Evolutionary conservation across 495 filamentous ascomycete species (phyloP).

Genomic region (Penicillium cinerascens): DNA sequence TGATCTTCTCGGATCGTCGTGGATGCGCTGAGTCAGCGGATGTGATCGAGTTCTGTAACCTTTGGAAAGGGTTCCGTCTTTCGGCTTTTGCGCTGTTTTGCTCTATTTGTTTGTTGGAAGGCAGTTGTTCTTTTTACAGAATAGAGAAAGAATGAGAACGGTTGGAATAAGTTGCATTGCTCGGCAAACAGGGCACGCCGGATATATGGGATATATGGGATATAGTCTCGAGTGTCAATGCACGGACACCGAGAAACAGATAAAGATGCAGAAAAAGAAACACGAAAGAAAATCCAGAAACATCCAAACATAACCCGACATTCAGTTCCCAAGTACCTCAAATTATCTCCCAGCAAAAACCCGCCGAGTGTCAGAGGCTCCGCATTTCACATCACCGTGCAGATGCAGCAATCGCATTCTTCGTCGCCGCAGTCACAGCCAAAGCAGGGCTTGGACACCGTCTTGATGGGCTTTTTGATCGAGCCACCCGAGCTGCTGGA

Average conservation of each 20-base stretch:
- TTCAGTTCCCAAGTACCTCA: neutral
- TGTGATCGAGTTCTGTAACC: neutral
- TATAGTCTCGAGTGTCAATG: neutral
- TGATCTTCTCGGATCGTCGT: neutral
- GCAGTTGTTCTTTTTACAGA: neutral
- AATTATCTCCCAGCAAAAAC: neutral
- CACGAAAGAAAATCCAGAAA: neutral
- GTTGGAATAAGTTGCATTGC: neutral
- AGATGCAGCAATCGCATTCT: conserved; percentile 45
- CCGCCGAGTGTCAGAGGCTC: neutral
- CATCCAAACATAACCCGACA: neutral
- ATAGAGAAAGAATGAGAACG: neutral
- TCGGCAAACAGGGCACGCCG: neutral
- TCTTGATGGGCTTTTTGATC: conserved; percentile 41
- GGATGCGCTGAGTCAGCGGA: conserved; percentile 17
- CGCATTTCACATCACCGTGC: conserved; percentile 39
- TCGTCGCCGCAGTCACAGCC: conserved; percentile 45
- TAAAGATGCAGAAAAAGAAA: neutral
- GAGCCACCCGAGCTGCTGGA: conserved; percentile 32
- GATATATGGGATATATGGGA: neutral
- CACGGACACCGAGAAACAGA: neutral
- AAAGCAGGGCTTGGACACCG: conserved; percentile 43
- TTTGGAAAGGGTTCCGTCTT: neutral
- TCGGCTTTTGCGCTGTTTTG: neutral
- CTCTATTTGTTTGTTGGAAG: neutral